phyloP scores from a whole-genome alignment of 2,329 filamentous ascomycete species.

The Hysterium pulicare region DNA sequence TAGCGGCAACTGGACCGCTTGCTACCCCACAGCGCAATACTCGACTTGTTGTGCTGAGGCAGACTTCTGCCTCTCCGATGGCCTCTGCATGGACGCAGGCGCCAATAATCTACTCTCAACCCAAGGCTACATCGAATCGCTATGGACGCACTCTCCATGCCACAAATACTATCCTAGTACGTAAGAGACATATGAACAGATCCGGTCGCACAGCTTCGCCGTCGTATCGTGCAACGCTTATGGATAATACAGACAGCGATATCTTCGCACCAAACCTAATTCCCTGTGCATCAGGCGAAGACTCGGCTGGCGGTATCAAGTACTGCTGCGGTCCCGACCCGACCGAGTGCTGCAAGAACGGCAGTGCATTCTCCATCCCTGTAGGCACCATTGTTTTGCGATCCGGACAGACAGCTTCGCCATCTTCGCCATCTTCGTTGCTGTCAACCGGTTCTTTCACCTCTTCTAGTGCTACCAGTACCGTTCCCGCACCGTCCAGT shows the following conservation, averaged over 20 bases:
- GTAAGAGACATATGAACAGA: no score
- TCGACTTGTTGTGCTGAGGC: background rate
- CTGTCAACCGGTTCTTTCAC: background rate
- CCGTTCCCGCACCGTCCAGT: background rate
- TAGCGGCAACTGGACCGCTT: slow-evolving; percentile 1
- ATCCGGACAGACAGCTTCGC: background rate
- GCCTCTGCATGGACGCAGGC: no score
- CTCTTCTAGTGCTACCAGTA: slow-evolving; percentile 1
- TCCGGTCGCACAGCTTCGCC: background rate
- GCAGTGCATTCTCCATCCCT: background rate
- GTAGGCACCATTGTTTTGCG: background rate
- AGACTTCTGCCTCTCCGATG: no score
- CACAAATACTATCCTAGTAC: no score
- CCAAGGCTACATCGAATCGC: no score
- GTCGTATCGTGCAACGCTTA: background rate
- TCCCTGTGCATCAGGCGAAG: slow-evolving; percentile 1
- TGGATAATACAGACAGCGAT: slow-evolving; percentile 1
- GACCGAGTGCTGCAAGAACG: slow-evolving; percentile 1
- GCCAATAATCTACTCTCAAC: no score
- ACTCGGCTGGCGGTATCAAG: background rate
- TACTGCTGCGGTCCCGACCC: slow-evolving; percentile 1
- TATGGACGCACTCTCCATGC: no score
- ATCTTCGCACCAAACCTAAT: slow-evolving; percentile 1
- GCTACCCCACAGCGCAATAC: background rate
- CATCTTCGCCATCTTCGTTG: background rate